phyloP scores from a whole-genome alignment of 2,329 filamentous ascomycete genomes.

The Sporothrix protearum region DNA sequence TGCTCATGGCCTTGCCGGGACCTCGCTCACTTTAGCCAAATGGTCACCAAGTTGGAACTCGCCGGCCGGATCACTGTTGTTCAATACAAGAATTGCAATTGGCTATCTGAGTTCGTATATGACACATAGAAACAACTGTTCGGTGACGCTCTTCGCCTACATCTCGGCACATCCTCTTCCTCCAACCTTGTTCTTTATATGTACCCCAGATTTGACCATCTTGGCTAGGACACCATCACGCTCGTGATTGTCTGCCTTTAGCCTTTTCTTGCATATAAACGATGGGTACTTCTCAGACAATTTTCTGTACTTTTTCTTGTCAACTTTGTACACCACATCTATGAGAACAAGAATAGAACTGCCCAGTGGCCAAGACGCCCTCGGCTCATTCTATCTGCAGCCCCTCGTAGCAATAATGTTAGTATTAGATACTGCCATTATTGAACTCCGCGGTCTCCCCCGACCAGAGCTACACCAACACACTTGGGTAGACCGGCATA shows the following conservation, averaged over 20 bases:
- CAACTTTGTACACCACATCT: neutral
- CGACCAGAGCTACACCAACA: no score
- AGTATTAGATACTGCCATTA: no score
- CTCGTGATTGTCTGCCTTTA: neutral
- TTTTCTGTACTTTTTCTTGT: no score
- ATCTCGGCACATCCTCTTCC: neutral
- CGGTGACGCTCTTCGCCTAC: neutral
- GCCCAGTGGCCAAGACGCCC: neutral
- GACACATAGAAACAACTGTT: neutral
- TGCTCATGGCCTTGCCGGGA: neutral
- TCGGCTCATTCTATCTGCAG: no score
- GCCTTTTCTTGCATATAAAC: neutral
- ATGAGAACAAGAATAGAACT: neutral
- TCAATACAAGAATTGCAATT: neutral
- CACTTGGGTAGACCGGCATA: no score
- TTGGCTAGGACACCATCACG: neutral
- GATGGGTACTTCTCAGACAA: neutral
- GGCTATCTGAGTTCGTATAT: neutral
- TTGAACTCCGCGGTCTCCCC: no score
- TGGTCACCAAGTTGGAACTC: neutral
- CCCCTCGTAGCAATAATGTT: no score
- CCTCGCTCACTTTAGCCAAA: neutral
- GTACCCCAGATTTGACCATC: neutral
- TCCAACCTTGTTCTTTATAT: neutral
- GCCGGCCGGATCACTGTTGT: neutral